phyloP scores from a whole-genome alignment of 257 asterid species.

The Lantana camara region DNA sequence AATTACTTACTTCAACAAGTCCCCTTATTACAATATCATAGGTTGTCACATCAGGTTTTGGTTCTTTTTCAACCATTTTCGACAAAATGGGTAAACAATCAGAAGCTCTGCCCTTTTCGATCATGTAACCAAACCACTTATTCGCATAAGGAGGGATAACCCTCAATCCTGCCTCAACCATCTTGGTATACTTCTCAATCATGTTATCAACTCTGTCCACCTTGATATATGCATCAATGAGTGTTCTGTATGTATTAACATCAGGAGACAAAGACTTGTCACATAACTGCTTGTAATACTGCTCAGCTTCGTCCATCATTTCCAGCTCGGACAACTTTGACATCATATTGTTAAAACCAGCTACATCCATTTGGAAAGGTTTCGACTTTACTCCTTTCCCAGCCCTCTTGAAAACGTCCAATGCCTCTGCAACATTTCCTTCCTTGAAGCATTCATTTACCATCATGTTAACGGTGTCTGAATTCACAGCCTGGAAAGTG shows the following conservation, averaged over 20 bases:
- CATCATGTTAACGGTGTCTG: conserved; percentile 74
- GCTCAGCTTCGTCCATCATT: conserved; percentile 80
- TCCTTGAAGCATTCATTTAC: conserved; percentile 76
- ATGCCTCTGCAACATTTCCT: conserved; percentile 71
- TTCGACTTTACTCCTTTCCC: conserved; percentile 75
- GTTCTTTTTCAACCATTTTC: conserved; percentile 74
- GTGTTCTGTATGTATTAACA: conserved; percentile 65
- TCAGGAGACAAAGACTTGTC: conserved; percentile 71
- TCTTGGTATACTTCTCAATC: conserved; percentile 63
- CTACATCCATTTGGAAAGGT: conserved; percentile 87
- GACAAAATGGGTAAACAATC: conserved; percentile 70
- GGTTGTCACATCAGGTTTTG: conserved; percentile 77
- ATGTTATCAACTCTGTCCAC: conserved; percentile 53
- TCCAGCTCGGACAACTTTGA: conserved; percentile 69
- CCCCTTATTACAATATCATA: conserved; percentile 74
- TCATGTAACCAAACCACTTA: conserved; percentile 72
- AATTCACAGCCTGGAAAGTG: conserved; percentile 80
- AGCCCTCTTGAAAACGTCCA: conserved; percentile 70
- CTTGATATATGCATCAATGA: conserved; percentile 75
- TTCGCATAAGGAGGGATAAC: conserved; percentile 78
- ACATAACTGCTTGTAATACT: conserved; percentile 48
- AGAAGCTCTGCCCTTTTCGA: conserved; percentile 62
- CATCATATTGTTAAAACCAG: conserved; percentile 82
- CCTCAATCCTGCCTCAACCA: conserved; percentile 80
- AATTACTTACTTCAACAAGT: conserved; percentile 49